These are phyloP conservation scores for Lichenothelia convexa DNA, from an alignment of 495 filamentous ascomycete genomes.

Conservation along the genomic window DNA sequence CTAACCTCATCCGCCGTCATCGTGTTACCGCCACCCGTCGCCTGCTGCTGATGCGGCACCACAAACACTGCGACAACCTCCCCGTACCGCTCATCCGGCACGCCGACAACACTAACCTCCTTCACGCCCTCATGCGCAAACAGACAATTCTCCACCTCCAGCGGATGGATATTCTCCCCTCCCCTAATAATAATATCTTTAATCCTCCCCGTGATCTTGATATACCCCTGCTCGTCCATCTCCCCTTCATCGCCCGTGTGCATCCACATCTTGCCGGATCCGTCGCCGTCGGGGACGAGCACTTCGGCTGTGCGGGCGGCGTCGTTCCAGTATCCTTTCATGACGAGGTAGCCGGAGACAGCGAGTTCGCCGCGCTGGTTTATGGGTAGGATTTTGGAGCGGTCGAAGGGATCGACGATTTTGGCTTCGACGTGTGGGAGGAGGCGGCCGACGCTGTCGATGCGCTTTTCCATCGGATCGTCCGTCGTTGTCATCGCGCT, in stretches of 20 bases:
- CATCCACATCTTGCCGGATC: conserved; percentile 47
- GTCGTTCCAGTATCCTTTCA: conserved; percentile 81
- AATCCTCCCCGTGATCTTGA: conserved; percentile 48
- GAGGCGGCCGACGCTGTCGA: conserved; percentile 54
- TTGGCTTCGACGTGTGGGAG: conserved; percentile 81
- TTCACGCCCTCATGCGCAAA: conserved; percentile 45
- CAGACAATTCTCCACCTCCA: conserved; percentile 88
- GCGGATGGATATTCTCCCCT: conserved; percentile 90
- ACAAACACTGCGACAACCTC: conserved; percentile 79
- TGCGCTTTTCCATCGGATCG: conserved; percentile 64
- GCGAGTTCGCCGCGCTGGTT: conserved; percentile 64
- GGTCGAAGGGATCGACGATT: conserved; percentile 48
- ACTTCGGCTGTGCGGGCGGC: conserved; percentile 50
- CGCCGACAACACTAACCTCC: conserved; percentile 66
- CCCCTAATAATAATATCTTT: conserved; percentile 90
- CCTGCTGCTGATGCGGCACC: conserved; percentile 24
- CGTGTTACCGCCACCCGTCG: conserved; percentile 9
- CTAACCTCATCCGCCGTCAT: conserved; percentile 37
- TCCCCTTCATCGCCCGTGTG: conserved; percentile 82
- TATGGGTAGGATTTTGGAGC: conserved; percentile 36
- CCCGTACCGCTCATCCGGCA: conserved; percentile 70
- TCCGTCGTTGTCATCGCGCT: conserved; percentile 73
- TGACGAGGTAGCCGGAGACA: conserved; percentile 68
- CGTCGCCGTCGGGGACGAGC: conserved; percentile 38
- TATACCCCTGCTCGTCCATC: conserved; percentile 57